Conservation (phyloP, 805 yeast species). For the Torulaspora gathmanii region DNA sequence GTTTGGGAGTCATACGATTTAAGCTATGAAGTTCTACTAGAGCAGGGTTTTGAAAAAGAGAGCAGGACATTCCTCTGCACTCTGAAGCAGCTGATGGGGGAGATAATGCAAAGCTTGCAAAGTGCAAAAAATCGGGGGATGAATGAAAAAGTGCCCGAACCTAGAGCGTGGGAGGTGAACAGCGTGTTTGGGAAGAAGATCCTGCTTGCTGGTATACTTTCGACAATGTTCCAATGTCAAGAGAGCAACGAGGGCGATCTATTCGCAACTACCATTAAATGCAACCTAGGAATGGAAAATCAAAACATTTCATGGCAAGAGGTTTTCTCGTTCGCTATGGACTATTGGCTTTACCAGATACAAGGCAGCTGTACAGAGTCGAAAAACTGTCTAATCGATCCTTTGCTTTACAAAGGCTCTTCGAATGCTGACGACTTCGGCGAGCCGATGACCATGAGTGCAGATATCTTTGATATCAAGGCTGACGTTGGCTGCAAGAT, state of each 20-base stretch:
- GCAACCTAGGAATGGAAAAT: conserved; percentile 13
- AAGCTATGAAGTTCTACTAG: conserved; percentile 21
- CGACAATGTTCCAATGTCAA: conserved; percentile 67
- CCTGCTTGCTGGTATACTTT: conserved; percentile 59
- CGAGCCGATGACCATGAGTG: neutral
- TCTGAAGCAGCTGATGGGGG: conserved; percentile 53
- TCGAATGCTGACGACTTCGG: neutral
- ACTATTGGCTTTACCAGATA: conserved; percentile 51
- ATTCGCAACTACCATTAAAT: conserved; percentile 9
- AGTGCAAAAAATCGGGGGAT: neutral
- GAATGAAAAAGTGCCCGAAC: neutral
- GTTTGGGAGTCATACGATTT: conserved; percentile 47
- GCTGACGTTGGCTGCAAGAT: conserved; percentile 46
- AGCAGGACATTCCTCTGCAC: conserved; percentile 48
- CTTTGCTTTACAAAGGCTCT: neutral
- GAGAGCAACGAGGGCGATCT: conserved; percentile 48
- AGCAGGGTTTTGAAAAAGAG: conserved; percentile 29
- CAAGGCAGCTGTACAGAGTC: conserved; percentile 17
- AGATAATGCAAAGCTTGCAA: conserved; percentile 34
- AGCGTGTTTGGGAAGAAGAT: conserved; percentile 63
- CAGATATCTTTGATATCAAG: conserved; percentile 4
- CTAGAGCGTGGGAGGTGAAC: conserved; percentile 12
- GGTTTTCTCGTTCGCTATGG: conserved; percentile 60
- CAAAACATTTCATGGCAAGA: conserved; percentile 61
- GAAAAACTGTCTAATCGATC: conserved; percentile 6